phyloP scores from a whole-genome alignment of 129 eudicot genomes.

The Gnaphalium uliginosum region DNA sequence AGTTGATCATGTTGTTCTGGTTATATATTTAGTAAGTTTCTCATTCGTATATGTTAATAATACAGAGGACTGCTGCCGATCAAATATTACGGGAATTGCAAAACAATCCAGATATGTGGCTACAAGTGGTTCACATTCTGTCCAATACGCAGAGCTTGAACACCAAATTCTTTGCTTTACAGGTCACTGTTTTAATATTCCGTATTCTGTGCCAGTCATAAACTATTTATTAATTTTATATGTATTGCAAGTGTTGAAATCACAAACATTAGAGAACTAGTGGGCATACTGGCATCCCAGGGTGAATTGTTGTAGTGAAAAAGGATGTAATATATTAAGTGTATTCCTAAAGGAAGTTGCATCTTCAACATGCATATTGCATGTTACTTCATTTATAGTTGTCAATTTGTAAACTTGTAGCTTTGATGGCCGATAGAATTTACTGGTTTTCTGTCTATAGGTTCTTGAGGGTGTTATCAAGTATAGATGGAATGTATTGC shows the following conservation, averaged over 20 bases:
- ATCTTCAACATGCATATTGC: slow-evolving; percentile 2
- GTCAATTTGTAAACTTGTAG: slow-evolving; percentile 23
- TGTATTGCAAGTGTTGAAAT: not conserved
- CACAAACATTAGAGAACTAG: slow-evolving; percentile 5
- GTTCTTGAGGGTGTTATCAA: slow-evolving; percentile 97
- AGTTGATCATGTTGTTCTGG: slow-evolving; percentile 14
- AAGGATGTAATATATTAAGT: not conserved
- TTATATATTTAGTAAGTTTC: slow-evolving; percentile 8
- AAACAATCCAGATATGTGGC: slow-evolving; percentile 97
- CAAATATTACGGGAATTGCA: slow-evolving; percentile 87
- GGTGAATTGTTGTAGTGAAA: not conserved
- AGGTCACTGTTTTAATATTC: slow-evolving; percentile 49
- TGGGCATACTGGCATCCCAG: slow-evolving; percentile 13
- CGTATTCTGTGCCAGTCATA: not conserved
- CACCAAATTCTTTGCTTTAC: slow-evolving; percentile 92
- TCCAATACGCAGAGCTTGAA: slow-evolving; percentile 75
- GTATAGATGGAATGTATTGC: slow-evolving; percentile 98
- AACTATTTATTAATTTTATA: slow-evolving; percentile 1
- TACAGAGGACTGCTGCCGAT: slow-evolving; percentile 94
- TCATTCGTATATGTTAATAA: slow-evolving; percentile 19
- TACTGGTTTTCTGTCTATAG: slow-evolving; percentile 38
- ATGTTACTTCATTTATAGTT: not conserved
- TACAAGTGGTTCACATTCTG: slow-evolving; percentile 95
- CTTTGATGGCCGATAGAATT: slow-evolving; percentile 8
- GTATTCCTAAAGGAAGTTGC: not conserved